These are phyloP conservation scores for Colletotrichum graminicola DNA, from an alignment of 2,329 filamentous ascomycete genomes.

Conservation along the genomic window DNA sequence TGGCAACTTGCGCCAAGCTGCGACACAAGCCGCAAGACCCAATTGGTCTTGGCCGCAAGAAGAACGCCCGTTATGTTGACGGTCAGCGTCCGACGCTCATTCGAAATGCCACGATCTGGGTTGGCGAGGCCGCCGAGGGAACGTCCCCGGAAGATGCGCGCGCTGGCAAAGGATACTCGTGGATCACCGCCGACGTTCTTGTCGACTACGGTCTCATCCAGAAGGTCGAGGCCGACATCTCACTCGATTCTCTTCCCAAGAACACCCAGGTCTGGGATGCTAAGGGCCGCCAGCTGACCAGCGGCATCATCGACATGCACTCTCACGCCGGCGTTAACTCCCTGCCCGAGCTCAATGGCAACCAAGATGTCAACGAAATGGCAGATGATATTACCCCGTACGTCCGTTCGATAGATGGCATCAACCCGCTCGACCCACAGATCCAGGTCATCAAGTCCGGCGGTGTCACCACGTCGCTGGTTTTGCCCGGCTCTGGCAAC, in stretches of 20 bases:
- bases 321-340: conserved; percentile 72
- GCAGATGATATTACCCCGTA: conserved; percentile 75
- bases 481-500: conserved; percentile 77
- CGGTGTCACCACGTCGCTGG: conserved; percentile 76
- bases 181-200: conserved; percentile 71
- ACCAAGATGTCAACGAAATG: conserved; percentile 73
- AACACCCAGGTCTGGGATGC: conserved; percentile 68
- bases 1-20: conserved; percentile 68
- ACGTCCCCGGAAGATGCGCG: conserved; percentile 66
- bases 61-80: conserved; percentile 71
- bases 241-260: conserved; percentile 56
- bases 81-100: conserved; percentile 72
- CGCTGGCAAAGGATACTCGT: conserved; percentile 70
- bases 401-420: conserved; percentile 74
- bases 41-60: conserved; percentile 65
- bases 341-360: conserved; percentile 67
- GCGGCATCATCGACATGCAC: conserved; percentile 80
- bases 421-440: conserved; percentile 74
- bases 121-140: conserved; percentile 69
- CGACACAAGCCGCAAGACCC: conserved; percentile 67
- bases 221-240: conserved; percentile 61
- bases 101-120: conserved; percentile 75
- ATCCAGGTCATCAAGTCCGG: conserved; percentile 78
- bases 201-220: conserved; percentile 72
- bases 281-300: conserved; percentile 71